A percentile compares a stretch with the other conserved stretches of the same genome.
These are phyloP conservation scores for Omphalea diandra DNA, from an alignment of 441 rosid genomes.

Conservation along the genomic window DNA sequence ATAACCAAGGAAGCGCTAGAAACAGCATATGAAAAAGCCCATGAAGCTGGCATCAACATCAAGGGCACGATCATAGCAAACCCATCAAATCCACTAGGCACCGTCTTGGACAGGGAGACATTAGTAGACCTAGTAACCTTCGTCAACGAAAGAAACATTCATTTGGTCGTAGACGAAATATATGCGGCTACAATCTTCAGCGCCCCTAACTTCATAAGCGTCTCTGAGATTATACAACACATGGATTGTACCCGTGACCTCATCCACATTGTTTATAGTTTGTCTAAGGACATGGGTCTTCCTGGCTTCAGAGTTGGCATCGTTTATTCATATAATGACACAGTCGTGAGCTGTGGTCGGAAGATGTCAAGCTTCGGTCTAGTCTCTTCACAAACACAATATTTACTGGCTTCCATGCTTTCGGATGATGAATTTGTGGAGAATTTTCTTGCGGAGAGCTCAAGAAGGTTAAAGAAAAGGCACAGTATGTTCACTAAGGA, in stretches of 20 bases:
- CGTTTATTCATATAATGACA: slow-evolving; percentile 79
- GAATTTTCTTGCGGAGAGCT: slow-evolving; percentile 50
- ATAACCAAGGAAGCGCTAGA: slow-evolving; percentile 65
- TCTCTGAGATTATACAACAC: slow-evolving; percentile 58
- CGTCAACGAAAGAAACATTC: slow-evolving; percentile 66
- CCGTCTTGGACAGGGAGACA: slow-evolving; percentile 55
- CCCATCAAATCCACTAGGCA: slow-evolving; percentile 95
- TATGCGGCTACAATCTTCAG: slow-evolving; percentile 77
- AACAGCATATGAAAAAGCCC: slow-evolving; percentile 57
- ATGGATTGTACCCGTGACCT: slow-evolving; percentile 47
- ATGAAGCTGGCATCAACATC: slow-evolving; percentile 44
- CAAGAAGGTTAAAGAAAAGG: slow-evolving; percentile 46
- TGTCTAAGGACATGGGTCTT: slow-evolving; percentile 92
- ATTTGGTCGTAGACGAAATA: slow-evolving; percentile 77
- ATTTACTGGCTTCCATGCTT: slow-evolving; percentile 67
- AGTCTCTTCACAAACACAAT: slow-evolving; percentile 80
- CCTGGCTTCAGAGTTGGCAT: slow-evolving; percentile 90
- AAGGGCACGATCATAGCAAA: slow-evolving; percentile 80
- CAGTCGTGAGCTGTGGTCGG: slow-evolving; percentile 55
- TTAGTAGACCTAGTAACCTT: slow-evolving; percentile 52
- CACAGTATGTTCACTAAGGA: slow-evolving; percentile 43
- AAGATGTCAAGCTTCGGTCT: slow-evolving; percentile 95
- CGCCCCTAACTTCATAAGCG: slow-evolving; percentile 49
- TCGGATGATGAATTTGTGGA: slow-evolving; percentile 62
- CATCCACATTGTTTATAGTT: slow-evolving; percentile 76